Base-by-base conservation (phyloP, 768 basidiomycete genomes). In the Ramaria rubella region DNA sequence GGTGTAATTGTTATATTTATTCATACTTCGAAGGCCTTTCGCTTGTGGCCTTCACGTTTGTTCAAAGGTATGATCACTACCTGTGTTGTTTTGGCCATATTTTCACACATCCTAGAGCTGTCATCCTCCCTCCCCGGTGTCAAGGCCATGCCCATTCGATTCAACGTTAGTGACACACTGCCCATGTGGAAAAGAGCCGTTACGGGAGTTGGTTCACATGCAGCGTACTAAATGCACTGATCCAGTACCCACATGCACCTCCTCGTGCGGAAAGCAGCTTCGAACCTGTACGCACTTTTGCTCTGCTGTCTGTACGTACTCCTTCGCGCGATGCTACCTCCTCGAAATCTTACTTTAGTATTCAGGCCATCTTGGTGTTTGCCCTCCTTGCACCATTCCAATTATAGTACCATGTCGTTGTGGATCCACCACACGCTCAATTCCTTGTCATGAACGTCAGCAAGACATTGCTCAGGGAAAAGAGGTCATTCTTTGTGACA, bases 361-460 rank as follows among this genome's bases (percentile, higher is more conserved):
- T 15, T 34, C 40, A 59, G 62, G 62, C 64, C 95, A 98, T 65
- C 72, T 71, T 17, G 91, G 87, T 1, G 68, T 78, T 0, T 98
- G 95, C 63, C 86, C 87, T 0, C 88, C 92, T 0, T 98, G 95
- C 69, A 67, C 70, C 1, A 80, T 87, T 49, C 71, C 74, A 44
- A 76, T 94, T 40, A 78, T 83, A 4, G 75, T 86, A 5, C 87
- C 89, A 3, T 99, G 96, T 67, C 79, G 96, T 29, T 98, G 96
- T 59, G 94, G 94, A 0, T 74, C 80, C 17, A 86, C 83, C 2
- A 84, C 76, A 21, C 71, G 85, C 14, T 68, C 73, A 3, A 64
- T 80, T 0, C 68, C 63, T 1, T 97, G 94, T 59, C 33, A 57
- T 42, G 17, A 73, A 72, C 48, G 68, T 76, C 14, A 70, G 71